Percentiles rank a stretch among this genome's conserved stretches.
These are phyloP conservation scores for Mediolabrus comicus DNA, from an alignment of 108 stramenopile genomes.

Conservation along the genomic window DNA sequence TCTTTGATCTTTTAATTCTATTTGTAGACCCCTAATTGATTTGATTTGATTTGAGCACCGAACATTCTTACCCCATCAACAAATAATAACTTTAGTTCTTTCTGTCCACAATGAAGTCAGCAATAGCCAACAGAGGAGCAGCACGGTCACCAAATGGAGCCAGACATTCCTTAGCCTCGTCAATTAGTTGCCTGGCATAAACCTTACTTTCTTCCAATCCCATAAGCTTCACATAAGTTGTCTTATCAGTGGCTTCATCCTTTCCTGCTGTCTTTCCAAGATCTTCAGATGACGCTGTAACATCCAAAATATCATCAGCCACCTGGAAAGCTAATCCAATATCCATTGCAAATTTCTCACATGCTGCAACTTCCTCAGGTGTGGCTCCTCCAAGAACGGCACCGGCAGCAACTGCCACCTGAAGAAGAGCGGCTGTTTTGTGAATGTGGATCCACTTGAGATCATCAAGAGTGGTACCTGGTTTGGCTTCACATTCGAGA, in stretches of 20 bases:
- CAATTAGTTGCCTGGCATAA: constrained; percentile 85
- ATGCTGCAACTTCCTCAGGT: constrained; percentile 81
- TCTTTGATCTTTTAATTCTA: neutral
- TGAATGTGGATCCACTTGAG: constrained; percentile 96
- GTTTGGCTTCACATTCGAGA: constrained; percentile 92
- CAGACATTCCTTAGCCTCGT: constrained; percentile 85
- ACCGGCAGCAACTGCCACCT: constrained; percentile 88
- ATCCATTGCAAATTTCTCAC: constrained; percentile 90
- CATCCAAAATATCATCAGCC: constrained; percentile 97
- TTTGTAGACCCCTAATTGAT: neutral
- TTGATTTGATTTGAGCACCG: neutral
- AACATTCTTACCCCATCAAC: neutral
- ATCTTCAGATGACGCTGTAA: constrained; percentile 90
- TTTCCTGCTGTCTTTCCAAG: constrained; percentile 97
- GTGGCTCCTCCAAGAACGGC: constrained; percentile 93
- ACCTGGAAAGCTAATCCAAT: constrained; percentile 97
- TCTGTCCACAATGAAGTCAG: constrained; percentile 92
- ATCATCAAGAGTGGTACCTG: constrained; percentile 87
- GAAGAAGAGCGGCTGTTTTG: constrained; percentile 93
- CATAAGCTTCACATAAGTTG: constrained; percentile 92
- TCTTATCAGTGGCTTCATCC: constrained; percentile 90
- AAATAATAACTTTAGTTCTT: constrained; percentile 73
- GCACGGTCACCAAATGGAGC: constrained; percentile 89
- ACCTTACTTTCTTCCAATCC: constrained; percentile 89
- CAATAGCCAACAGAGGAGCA: constrained; percentile 82